phyloP scores from a whole-genome alignment of 2,329 filamentous ascomycete species.

The Colletotrichum sojae region DNA sequence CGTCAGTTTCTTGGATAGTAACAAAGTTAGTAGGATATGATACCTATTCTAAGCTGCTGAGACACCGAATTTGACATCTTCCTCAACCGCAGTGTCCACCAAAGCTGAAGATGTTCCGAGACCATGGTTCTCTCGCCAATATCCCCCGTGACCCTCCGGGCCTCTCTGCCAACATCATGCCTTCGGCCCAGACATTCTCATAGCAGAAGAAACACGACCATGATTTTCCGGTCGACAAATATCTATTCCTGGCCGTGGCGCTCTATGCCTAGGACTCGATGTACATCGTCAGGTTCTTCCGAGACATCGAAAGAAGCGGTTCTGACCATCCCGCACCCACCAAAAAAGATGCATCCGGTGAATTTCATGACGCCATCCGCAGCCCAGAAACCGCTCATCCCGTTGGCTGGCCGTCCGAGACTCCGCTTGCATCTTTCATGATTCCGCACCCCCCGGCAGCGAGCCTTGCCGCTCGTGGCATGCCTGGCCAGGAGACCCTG shows the following conservation, averaged over 20 bases:
- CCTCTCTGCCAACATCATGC: not conserved
- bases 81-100: not conserved
- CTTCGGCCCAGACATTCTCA: conserved; percentile 7
- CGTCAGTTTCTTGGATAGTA: too few species aligned
- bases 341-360: conserved; percentile 10
- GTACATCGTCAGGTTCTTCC: not conserved
- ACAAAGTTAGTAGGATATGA: not conserved
- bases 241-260: not conserved
- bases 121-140: not conserved
- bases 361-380: conserved; percentile 7
- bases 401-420: not conserved
- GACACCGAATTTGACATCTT: not conserved
- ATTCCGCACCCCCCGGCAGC: not conserved
- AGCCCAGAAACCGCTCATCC: not conserved
- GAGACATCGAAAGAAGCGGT: conserved; percentile 18
- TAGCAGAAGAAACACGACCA: not conserved
- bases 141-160: not conserved
- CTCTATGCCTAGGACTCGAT: not conserved
- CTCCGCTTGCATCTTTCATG: conserved; percentile 11
- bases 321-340: not conserved
- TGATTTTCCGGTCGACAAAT: not conserved
- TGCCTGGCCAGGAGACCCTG: conserved; percentile 18
- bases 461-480: not conserved
- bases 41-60: not conserved
- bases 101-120: not conserved